A percentile compares a stretch with the other conserved stretches of the same genome.
Evolutionary conservation across 2,329 filamentous ascomycete species (phyloP).

Genomic region (Aspergillus flavus): DNA sequence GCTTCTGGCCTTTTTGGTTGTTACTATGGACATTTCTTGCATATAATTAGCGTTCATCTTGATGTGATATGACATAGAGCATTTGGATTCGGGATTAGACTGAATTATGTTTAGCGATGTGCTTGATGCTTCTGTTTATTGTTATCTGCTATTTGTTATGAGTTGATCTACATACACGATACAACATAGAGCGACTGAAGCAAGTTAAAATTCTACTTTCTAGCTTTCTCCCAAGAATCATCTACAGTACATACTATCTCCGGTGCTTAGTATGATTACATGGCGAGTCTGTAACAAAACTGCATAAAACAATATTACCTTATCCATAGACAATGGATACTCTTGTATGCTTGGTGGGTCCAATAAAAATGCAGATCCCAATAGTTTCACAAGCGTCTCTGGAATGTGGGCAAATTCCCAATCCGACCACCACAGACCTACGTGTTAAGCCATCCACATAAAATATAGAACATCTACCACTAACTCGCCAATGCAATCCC

Average conservation of each 20-base stretch:
- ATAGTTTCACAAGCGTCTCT: no score
- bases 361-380: conserved; percentile 5
- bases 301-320: background rate
- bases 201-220: background rate
- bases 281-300: background rate
- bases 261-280: background rate
- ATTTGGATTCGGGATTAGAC: background rate
- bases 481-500: background rate
- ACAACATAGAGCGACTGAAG: background rate
- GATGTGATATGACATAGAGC: conserved; percentile 1
- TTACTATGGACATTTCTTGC: background rate
- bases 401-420: background rate
- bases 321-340: background rate
- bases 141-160: background rate
- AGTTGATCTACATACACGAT: background rate
- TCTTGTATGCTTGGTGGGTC: background rate
- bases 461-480: background rate
- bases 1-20: background rate
- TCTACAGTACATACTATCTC: background rate
- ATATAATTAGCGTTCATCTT: conserved; percentile 5
- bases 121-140: background rate
- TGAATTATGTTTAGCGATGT: background rate
- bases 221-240: background rate
- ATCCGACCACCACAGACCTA: background rate
- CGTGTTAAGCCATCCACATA: no score